Conservation (phyloP, 106 monocot genomes). For the Iris macrosiphon region DNA sequence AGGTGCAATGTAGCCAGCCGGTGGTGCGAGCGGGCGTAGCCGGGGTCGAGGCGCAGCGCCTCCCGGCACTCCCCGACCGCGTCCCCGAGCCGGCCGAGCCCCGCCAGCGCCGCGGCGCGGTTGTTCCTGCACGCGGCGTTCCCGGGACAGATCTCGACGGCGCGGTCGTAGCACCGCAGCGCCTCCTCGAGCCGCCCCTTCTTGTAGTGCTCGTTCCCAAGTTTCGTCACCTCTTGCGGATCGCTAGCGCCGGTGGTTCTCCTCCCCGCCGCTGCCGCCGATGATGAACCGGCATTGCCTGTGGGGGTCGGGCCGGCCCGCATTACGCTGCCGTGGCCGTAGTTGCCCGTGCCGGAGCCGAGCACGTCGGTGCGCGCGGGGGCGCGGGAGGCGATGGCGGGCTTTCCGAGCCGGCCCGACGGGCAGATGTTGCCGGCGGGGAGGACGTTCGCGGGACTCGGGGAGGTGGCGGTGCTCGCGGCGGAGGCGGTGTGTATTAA, state of each 20-base stretch:
- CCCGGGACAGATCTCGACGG: conserved; percentile 45
- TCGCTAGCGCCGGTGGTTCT: background rate
- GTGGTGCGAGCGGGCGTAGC: conserved; percentile 36
- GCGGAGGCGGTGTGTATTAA: background rate
- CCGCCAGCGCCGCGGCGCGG: conserved; percentile 58
- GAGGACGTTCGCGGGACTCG: conserved; percentile 26
- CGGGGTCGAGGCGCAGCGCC: conserved; percentile 51
- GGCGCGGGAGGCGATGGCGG: conserved; percentile 19
- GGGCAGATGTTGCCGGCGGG: conserved; percentile 77
- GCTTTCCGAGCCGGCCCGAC: conserved; percentile 45
- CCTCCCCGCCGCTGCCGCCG: background rate
- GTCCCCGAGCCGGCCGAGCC: conserved; percentile 53
- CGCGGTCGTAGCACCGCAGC: conserved; percentile 49
- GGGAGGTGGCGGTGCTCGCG: conserved; percentile 12
- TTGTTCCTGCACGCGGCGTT: conserved; percentile 65
- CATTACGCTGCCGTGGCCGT: conserved; percentile 68
- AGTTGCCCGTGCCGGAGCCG: conserved; percentile 53
- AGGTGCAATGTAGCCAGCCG: conserved; percentile 41
- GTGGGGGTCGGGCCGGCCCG: conserved; percentile 14
- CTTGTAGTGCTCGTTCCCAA: conserved; percentile 70
- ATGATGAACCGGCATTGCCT: background rate
- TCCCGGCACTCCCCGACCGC: conserved; percentile 64
- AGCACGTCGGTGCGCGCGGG: conserved; percentile 47
- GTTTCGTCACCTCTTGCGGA: conserved; percentile 50
- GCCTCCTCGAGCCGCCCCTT: conserved; percentile 52